Evolutionary conservation across 495 filamentous ascomycete genomes (phyloP), one percentile per base, ranked within the genome.

Genomic region (Penicillium soppii): DNA sequence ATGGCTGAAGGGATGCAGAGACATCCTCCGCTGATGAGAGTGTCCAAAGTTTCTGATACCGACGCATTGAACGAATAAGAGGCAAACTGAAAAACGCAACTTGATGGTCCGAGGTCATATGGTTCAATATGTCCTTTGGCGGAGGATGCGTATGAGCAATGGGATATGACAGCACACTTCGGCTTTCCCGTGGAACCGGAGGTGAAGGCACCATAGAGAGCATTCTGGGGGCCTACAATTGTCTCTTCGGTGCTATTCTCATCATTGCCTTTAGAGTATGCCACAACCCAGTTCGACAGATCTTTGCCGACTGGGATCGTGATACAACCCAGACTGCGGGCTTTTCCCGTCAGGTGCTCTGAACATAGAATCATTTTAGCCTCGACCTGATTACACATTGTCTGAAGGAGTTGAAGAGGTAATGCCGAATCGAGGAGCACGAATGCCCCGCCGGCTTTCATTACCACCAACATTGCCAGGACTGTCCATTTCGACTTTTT

Each of bases 81-180:
- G 4, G 69, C 63, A 39, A 74, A 74, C 32, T 75, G 71, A 7
- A 73, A 57, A 15, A 63, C 57, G 2, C 70, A 53, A 8, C 51
- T 37, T 0, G 39, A 12, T 4, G 45, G 17, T 13, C 27, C 20
- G 13, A 64, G 37, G 4, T 43, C 25, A 0, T 56, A 13, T 2
- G 33, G 43, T 5, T 19, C 13, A 4, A 29, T 27, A 16, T 54
- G 58, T 3, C 30, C 35, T 8, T 19, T n/a, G 4, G 35, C 33
- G 20, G 43, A 47, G 1, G 54, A 69, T 21, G 53, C 54, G 3
- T 73, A 58, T 6, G 64, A 61, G 12, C 54, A 44, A 46, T 81
- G 77, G n/a, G 59, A 49, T 12, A 76, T 53, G 1, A 77, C 57
- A 17, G 73, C 64, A 5, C 71, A 76, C 48, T 75, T 75, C 8